These are phyloP conservation scores for Globomyces pollinis-pini DNA, from an alignment of 192 early-diverging fungal genomes.

Conservation along the genomic window DNA sequence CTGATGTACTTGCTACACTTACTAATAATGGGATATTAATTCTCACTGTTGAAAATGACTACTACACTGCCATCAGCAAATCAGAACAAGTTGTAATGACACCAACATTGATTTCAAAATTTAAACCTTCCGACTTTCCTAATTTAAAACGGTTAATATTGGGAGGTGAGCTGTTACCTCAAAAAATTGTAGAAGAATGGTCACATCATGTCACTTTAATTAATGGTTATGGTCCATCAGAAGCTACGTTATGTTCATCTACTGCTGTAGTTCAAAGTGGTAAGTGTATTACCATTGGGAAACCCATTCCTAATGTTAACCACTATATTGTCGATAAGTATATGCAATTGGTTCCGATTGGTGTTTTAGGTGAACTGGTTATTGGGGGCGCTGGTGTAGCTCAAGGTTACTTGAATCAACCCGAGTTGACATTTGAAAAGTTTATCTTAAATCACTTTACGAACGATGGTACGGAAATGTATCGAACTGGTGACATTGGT, in stretches of 20 bases:
- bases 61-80: slow-evolving; percentile 8
- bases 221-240: slow-evolving; percentile 16
- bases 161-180: slow-evolving; percentile 16
- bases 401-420: slow-evolving; percentile 33
- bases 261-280: not conserved
- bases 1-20: slow-evolving; percentile 14
- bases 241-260: not conserved
- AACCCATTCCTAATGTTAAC: slow-evolving; percentile 15
- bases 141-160: slow-evolving; percentile 24
- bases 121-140: slow-evolving; percentile 23
- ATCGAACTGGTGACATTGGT: slow-evolving; percentile 16
- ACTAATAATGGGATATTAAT: slow-evolving; percentile 15
- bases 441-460: slow-evolving; percentile 25
- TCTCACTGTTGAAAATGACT: slow-evolving; percentile 14
- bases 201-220: slow-evolving; percentile 8
- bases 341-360: slow-evolving; percentile 23
- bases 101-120: slow-evolving; percentile 16
- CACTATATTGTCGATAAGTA: slow-evolving; percentile 23
- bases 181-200: slow-evolving; percentile 19
- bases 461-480: slow-evolving; percentile 16
- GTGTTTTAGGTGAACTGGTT: slow-evolving; percentile 31
- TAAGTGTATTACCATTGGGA: slow-evolving; percentile 18
- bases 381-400: slow-evolving; percentile 35
- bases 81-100: slow-evolving; percentile 20
- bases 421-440: slow-evolving; percentile 21